phyloP scores from a whole-genome alignment of 2,329 filamentous ascomycete species.

The Domatiomyces catenatus region DNA sequence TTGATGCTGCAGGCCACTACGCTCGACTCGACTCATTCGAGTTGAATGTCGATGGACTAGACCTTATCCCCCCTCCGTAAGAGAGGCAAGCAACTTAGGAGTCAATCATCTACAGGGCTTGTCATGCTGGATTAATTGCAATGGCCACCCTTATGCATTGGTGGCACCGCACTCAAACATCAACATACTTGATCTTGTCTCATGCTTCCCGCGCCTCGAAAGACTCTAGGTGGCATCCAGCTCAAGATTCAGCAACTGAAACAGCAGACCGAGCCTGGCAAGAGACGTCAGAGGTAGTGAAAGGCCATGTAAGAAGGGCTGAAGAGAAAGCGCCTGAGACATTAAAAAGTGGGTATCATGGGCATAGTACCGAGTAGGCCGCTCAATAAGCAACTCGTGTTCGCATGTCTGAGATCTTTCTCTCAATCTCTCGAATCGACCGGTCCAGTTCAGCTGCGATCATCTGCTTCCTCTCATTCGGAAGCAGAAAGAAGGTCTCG shows the following conservation, averaged over 20 bases:
- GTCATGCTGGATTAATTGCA: constrained; percentile 18
- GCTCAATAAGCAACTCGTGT: constrained; percentile 40
- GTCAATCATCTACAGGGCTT: constrained; percentile 9
- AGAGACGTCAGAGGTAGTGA: constrained; percentile 25
- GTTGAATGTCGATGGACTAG: constrained; percentile 44
- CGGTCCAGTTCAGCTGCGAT: constrained; percentile 88
- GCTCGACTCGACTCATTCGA: constrained; percentile 55
- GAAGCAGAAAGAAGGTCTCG: constrained; percentile 71
- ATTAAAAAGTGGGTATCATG: background rate
- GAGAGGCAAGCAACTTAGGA: background rate
- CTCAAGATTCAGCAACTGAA: constrained; percentile 24
- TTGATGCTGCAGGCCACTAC: constrained; percentile 76
- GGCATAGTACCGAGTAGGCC: background rate
- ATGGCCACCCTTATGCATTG: constrained; percentile 11
- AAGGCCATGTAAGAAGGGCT: background rate
- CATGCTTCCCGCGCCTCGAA: constrained; percentile 26
- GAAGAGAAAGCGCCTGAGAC: background rate
- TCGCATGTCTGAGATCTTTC: constrained; percentile 66
- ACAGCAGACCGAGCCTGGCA: constrained; percentile 35
- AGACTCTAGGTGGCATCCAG: constrained; percentile 22
- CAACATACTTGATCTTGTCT: constrained; percentile 33
- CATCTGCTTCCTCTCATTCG: constrained; percentile 82
- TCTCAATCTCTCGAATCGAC: constrained; percentile 81
- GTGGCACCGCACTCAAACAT: constrained; percentile 38
- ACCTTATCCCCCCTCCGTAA: constrained; percentile 41